Evolutionary conservation across 495 filamentous ascomycete genomes (phyloP).

Genomic region (Aspergillus olivimuriae): DNA sequence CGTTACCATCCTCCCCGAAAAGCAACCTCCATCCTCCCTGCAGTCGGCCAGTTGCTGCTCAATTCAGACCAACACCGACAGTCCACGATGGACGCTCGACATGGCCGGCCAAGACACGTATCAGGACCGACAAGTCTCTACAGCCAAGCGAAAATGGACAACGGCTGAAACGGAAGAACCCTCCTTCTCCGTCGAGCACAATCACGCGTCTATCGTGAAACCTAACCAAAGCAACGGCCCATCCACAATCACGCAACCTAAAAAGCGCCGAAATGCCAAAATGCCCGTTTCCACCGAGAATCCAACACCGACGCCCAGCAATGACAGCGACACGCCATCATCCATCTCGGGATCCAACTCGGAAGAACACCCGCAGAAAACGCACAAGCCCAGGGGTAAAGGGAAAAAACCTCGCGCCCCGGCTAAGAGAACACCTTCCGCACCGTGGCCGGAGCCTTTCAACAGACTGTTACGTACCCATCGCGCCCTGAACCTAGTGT

Average conservation of each 20-base stretch:
- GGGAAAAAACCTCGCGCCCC: not conserved
- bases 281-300: no score
- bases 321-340: no score
- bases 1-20: no score
- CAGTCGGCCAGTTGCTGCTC: not conserved
- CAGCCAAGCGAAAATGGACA: no score
- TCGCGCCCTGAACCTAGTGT: slow-evolving; percentile 82
- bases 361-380: no score
- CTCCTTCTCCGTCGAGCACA: slow-evolving; percentile 1
- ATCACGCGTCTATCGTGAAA: not conserved
- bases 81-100: slow-evolving; percentile 22
- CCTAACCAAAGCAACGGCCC: no score
- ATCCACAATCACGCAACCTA: no score
- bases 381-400: not conserved
- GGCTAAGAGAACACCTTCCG: slow-evolving; percentile 24
- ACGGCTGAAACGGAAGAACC: slow-evolving; percentile 22
- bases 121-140: not conserved
- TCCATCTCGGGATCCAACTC: no score
- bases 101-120: slow-evolving; percentile 17
- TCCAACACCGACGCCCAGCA: no score
- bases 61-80: not conserved
- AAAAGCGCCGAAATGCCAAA: no score
- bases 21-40: not conserved
- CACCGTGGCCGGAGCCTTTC: slow-evolving; percentile 72
- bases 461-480: slow-evolving; percentile 68